Evolutionary conservation across 2,329 filamentous ascomycete genomes (phyloP), one percentile per base, ranked within the genome.

Genomic region (Chaetomiaceae sp.): DNA sequence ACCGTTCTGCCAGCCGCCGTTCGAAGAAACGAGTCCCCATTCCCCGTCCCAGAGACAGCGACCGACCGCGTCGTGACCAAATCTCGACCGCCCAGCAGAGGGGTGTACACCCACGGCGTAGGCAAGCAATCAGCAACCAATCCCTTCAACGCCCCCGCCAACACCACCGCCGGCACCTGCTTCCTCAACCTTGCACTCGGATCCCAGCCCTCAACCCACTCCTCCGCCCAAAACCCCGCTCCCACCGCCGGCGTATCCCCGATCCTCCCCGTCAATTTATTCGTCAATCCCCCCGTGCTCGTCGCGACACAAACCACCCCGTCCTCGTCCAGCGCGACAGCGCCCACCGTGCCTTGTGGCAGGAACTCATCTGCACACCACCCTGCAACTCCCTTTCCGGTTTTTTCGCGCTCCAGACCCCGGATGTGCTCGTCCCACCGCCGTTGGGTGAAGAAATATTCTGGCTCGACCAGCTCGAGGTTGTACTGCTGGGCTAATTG

Each of bases 211-310:
- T 85, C 80, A 7, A 71, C 69, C 89, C 89, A 95, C 61, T 91
- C 82, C 66, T 95, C 91, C 0, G 91, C 89, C 89, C 90, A 96
- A 69, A 91, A 96, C 0, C 91, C 91, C 1, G 90, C 87, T 0
- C 91, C 91, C 0, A 91, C 73, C 0, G 86, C 87, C 0, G 91
- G 90, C 11, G 91, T 96, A 66, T 96, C 91, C 0, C 91, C 91
- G 58, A 95, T 85, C 19, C 91, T 77, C 0, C 90, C 91, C 0
- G 88, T 88, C 51, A 92, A 72, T 73, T 96, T 96, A 68, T 96
- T 96, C 20, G 91, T 96, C 68, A 95, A 68, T 0, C 91, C 91
- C 5, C 91, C 91, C 0, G 82, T 85, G 63, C 79, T 83, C 3
- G 82, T 85, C 1, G 81, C 82, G n/a, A 68, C 75, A 61, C 88